Evolutionary conservation across 768 basidiomycete genomes (phyloP), one percentile per base, ranked within the genome.

Genomic region (Pholiota microspora): DNA sequence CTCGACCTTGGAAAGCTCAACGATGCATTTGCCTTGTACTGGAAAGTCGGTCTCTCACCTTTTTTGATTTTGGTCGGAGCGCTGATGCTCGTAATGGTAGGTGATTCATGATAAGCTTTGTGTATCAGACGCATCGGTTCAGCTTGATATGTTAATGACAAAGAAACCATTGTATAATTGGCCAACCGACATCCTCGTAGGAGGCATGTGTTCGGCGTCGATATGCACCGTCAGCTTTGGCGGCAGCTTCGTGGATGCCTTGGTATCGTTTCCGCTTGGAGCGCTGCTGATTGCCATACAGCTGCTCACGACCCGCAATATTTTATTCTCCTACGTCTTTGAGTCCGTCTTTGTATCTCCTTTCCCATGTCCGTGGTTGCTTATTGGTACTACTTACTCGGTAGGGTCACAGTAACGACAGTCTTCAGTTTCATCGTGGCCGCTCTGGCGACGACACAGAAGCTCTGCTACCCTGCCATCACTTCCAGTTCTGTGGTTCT

Each of bases 21-120:
- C 5, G 82, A 84, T 25, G 84, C 84, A 18, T 84, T 91, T 65
- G 65, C 74, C 53, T 66, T 94, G 8, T 92, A 93, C 64, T 91
- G 88, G 86, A 80, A 81, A 67, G 87, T 83, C 58, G 49, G 77
- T 61, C 5, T 49, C 24, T 29, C 2, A 23, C 2, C 40, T 7
- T 42, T 55, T 46, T 24, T 31, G 21, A 13, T 16, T 7, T 27
- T 27, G 25, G 10, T 7, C n/a, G n/a, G n/a, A n/a, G n/a, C n/a
- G n/a, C n/a, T 42, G 13, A 27, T 27, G 28, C 16, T 50, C 18
- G 29, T 58, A 53, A 31, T 12, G n/a, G 15, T 57, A 87, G 81
- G 91, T 93, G 59, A 91, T 92, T n/a, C 89, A 92, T 60, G 92
- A 94, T 64, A 76, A 83, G 36, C 74, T 88, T 45, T 85, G 84